Evolutionary conservation across 176 grass and related monocot species (phyloP).

Genomic region (bread wheat (Triticum aestivum)): DNA sequence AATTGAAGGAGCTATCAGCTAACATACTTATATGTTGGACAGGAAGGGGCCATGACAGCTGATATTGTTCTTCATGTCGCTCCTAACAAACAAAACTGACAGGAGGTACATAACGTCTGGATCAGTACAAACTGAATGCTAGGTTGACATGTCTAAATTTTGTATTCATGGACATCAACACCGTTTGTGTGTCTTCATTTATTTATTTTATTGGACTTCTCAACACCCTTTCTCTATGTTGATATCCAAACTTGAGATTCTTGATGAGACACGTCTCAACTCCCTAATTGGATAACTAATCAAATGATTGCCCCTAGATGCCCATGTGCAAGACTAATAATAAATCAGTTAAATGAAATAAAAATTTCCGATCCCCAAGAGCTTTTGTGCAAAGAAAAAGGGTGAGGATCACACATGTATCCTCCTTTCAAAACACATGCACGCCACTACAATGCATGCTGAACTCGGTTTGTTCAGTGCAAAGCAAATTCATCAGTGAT

Average conservation of each 20-base stretch:
- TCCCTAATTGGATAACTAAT: constrained; percentile 28
- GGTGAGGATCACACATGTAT: not conserved
- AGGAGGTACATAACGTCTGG: not conserved
- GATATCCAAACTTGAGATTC: not conserved
- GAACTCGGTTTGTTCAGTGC: constrained; percentile 31
- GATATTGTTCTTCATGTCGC: constrained; percentile 13
- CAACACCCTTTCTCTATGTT: not conserved
- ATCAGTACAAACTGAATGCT: not conserved
- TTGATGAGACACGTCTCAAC: not conserved
- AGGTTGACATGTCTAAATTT: too few relatives aligned
- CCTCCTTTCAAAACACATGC: constrained; percentile 40
- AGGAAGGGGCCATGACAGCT: constrained; percentile 22
- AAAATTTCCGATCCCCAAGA: not conserved
- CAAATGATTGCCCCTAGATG: constrained; percentile 26
- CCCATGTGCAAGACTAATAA: constrained; percentile 30
- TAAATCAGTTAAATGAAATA: not conserved
- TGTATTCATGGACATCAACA: too few relatives aligned
- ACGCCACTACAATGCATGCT: constrained; percentile 36
- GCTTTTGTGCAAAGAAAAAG: constrained; percentile 28
- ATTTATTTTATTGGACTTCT: not conserved
- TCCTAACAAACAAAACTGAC: constrained; percentile 24
- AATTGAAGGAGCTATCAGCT: constrained; percentile 7
- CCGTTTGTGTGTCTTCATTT: too few relatives aligned
- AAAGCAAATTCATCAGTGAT: constrained; percentile 44
- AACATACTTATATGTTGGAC: constrained; percentile 12